These are phyloP conservation scores for Novakomyces olei DNA, from an alignment of 805 yeast genomes.

Conservation along the genomic window DNA sequence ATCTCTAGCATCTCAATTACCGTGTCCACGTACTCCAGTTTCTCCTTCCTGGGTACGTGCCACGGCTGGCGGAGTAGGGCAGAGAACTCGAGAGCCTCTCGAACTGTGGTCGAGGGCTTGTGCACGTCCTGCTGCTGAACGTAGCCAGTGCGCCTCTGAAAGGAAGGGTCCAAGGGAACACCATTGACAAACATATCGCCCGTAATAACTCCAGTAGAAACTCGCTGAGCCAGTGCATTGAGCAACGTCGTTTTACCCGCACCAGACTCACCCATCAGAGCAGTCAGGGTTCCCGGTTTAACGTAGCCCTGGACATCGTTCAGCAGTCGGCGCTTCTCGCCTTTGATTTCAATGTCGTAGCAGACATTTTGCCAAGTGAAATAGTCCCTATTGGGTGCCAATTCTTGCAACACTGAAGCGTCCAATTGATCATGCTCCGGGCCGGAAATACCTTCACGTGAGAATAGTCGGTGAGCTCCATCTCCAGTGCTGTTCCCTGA, in stretches of 20 bases:
- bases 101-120: slow-evolving; percentile 42
- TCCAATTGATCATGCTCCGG: neutral
- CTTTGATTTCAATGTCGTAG: slow-evolving; percentile 28
- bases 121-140: slow-evolving; percentile 69
- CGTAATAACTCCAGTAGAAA: slow-evolving; percentile 45
- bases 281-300: slow-evolving; percentile 61
- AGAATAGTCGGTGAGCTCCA: neutral
- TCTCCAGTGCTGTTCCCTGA: slow-evolving; percentile 13
- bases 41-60: slow-evolving; percentile 33
- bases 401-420: slow-evolving; percentile 4
- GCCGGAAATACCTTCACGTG: neutral
- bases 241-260: slow-evolving; percentile 68
- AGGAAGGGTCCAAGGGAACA: slow-evolving; percentile 35
- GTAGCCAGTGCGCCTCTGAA: slow-evolving; percentile 59
- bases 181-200: slow-evolving; percentile 59
- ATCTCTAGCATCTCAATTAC: slow-evolving; percentile 45
- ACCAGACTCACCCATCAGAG: slow-evolving; percentile 71
- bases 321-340: slow-evolving; percentile 19
- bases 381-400: slow-evolving; percentile 18
- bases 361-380: slow-evolving; percentile 42
- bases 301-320: slow-evolving; percentile 46
- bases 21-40: slow-evolving; percentile 44
- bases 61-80: slow-evolving; percentile 52
- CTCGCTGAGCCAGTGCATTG: slow-evolving; percentile 50
- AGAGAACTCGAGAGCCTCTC: slow-evolving; percentile 51